Conservation (phyloP, 1,139 yeast genomes). For the Ogataea hybrid region DNA sequence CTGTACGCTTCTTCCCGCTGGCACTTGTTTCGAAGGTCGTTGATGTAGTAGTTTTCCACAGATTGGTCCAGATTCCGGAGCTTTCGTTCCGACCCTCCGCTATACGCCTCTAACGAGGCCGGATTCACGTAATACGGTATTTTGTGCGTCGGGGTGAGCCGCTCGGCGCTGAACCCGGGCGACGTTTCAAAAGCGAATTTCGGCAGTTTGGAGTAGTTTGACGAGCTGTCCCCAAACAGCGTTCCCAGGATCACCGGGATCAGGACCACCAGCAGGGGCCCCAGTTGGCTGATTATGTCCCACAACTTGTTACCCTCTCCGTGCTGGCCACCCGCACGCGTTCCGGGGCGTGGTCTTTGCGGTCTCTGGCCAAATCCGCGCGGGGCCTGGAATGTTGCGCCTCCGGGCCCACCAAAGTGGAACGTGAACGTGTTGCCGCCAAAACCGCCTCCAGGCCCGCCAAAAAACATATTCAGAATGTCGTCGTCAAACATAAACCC, state of each 20-base stretch:
- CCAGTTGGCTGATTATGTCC: constrained; percentile 47
- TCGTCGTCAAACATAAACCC: constrained; percentile 46
- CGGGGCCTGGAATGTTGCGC: constrained; percentile 26
- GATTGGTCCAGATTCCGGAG: constrained; percentile 55
- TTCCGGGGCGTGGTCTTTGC: constrained; percentile 23
- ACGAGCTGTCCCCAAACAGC: constrained; percentile 37
- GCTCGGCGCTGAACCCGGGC: constrained; percentile 51
- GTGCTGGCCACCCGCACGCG: constrained; percentile 18
- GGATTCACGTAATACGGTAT: constrained; percentile 66
- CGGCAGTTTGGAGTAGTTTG: constrained; percentile 30
- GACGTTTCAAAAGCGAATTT: constrained; percentile 34
- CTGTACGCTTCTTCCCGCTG: constrained; percentile 56
- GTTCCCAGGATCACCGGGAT: constrained; percentile 58
- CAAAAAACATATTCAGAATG: constrained; percentile 71
- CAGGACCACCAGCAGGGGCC: constrained; percentile 56
- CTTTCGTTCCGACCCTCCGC: constrained; percentile 40
- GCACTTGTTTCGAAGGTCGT: constrained; percentile 55
- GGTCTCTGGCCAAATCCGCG: constrained; percentile 28
- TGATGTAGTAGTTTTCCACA: constrained; percentile 63
- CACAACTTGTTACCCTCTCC: constrained; percentile 33
- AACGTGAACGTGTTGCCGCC: constrained; percentile 27
- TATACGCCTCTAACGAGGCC: constrained; percentile 38
- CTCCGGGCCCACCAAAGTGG: constrained; percentile 31
- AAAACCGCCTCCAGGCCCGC: constrained; percentile 35
- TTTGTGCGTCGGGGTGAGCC: constrained; percentile 56